Evolutionary conservation across 306 rosid species (phyloP).

Genomic region (Quercus agrifolia): DNA sequence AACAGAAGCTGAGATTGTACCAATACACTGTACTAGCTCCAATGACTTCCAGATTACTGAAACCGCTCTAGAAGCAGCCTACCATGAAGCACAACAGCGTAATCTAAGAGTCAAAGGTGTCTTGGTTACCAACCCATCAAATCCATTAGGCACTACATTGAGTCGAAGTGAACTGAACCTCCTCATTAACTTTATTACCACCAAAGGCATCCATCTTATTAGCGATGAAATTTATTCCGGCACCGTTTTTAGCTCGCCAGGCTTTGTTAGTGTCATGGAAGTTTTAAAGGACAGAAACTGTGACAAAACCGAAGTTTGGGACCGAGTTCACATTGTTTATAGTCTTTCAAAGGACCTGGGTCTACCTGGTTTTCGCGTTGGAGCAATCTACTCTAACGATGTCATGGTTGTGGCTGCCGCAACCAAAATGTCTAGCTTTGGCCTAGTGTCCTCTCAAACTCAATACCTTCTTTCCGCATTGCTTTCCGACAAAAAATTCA

Average conservation of each 20-base stretch:
- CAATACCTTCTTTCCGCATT: constrained; percentile 73
- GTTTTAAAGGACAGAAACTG: constrained; percentile 45
- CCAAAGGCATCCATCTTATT: constrained; percentile 62
- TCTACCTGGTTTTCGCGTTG: constrained; percentile 82
- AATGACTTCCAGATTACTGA: constrained; percentile 74
- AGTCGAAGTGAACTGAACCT: constrained; percentile 47
- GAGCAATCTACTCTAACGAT: constrained; percentile 72
- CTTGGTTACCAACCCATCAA: constrained; percentile 82
- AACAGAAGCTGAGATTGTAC: constrained; percentile 69
- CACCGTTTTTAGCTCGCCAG: constrained; percentile 65
- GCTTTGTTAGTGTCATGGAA: constrained; percentile 67
- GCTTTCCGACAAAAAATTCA: constrained; percentile 68
- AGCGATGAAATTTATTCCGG: constrained; percentile 91
- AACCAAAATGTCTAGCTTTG: constrained; percentile 88
- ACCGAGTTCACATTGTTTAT: constrained; percentile 66
- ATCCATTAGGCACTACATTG: constrained; percentile 75
- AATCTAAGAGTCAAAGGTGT: constrained; percentile 77
- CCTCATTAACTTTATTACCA: constrained; percentile 53
- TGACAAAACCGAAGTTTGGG: constrained; percentile 15
- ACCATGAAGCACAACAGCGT: constrained; percentile 47
- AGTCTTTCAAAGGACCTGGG: constrained; percentile 90
- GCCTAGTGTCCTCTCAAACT: constrained; percentile 76
- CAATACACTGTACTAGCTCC: constrained; percentile 76
- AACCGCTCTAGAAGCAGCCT: constrained; percentile 49
- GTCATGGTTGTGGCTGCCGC: constrained; percentile 59